Conservation (phyloP, 2,329 filamentous ascomycete genomes). For the Dactylellina drechsleri region DNA sequence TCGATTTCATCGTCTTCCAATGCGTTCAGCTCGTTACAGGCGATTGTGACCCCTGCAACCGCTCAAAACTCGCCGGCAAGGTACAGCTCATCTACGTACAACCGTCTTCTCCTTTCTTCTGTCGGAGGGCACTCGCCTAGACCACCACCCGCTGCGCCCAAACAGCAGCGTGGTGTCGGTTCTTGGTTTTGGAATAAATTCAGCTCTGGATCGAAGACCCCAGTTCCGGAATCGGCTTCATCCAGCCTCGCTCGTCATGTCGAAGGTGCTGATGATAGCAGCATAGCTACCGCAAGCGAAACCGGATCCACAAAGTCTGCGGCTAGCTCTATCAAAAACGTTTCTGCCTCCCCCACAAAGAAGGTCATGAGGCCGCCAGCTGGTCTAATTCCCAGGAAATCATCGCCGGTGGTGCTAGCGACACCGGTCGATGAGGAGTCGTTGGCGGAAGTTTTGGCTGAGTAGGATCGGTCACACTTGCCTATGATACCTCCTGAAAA, state of each 20-base stretch:
- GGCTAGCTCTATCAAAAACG: constrained; percentile 44
- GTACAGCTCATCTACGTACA: constrained; percentile 51
- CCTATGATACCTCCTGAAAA: background rate
- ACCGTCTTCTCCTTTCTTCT: constrained; percentile 44
- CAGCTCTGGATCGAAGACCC: constrained; percentile 19
- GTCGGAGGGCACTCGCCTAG: constrained; percentile 24
- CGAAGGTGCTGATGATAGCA: constrained; percentile 50
- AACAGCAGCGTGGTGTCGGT: constrained; percentile 43
- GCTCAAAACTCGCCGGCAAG: constrained; percentile 48
- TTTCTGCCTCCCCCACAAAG: constrained; percentile 36
- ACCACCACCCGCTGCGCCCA: constrained; percentile 20
- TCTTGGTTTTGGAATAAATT: constrained; percentile 54
- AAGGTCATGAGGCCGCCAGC: constrained; percentile 34
- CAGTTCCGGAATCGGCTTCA: constrained; percentile 32
- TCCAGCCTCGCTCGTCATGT: constrained; percentile 48
- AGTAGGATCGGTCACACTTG: constrained; percentile 28
- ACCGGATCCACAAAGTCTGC: constrained; percentile 33
- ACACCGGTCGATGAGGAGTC: constrained; percentile 50
- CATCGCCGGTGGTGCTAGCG: constrained; percentile 43
- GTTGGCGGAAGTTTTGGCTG: constrained; percentile 49
- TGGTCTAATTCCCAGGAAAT: constrained; percentile 40
- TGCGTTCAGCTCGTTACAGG: constrained; percentile 36
- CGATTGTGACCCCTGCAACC: constrained; percentile 50
- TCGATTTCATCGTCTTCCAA: constrained; percentile 37
- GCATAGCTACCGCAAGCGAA: constrained; percentile 35